phyloP scores from a whole-genome alignment of 2,329 filamentous ascomycete species.

The Calonectria montana region DNA sequence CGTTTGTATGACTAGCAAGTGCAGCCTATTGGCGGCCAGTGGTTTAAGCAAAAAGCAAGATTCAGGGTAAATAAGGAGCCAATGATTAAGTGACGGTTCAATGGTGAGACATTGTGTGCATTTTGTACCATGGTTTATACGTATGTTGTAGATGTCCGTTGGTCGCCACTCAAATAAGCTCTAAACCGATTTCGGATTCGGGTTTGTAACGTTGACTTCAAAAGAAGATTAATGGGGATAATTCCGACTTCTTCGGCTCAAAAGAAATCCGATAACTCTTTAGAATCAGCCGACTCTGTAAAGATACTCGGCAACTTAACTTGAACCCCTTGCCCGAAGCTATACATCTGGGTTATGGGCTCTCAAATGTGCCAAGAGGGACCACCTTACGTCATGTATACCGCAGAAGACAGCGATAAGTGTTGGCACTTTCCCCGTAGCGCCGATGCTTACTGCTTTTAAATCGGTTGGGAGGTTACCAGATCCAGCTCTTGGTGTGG shows the following conservation, averaged over 20 bases:
- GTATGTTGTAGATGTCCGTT: not conserved
- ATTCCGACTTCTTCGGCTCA: no score
- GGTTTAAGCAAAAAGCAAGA: not conserved
- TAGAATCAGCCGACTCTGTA: no score
- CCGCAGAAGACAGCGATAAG: not conserved
- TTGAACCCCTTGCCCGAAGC: no score
- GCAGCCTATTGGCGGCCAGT: not conserved
- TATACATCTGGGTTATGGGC: not conserved
- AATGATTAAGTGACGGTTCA: not conserved
- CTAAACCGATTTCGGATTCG: not conserved
- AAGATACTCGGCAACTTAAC: no score
- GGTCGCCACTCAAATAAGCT: not conserved
- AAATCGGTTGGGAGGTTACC: not conserved
- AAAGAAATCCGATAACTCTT: no score
- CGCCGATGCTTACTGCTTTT: not conserved
- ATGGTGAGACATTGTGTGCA: not conserved
- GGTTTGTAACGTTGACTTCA: no score
- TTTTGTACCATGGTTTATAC: not conserved
- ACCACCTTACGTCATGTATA: not conserved
- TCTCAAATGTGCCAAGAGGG: not conserved
- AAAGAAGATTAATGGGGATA: no score
- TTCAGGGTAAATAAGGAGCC: not conserved
- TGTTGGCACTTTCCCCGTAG: not conserved
- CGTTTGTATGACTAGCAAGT: not conserved
- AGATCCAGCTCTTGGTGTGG: not conserved